Evolutionary conservation across 495 filamentous ascomycete genomes (phyloP), one percentile per base, ranked within the genome.

Genomic region (Penicillium turbatum): DNA sequence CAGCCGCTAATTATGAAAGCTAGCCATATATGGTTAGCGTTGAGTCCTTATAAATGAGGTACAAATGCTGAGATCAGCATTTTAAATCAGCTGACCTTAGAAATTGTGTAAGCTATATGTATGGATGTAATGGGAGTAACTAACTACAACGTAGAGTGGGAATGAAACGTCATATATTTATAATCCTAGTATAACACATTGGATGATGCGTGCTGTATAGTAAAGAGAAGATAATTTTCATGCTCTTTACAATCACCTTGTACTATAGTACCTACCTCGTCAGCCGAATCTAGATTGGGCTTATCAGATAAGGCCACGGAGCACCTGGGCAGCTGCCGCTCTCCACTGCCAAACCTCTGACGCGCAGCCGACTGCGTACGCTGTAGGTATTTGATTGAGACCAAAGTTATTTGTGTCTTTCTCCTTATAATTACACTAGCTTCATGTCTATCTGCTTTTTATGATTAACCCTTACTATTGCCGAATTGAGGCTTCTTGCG

Each of bases 291-390:
- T 39, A 17, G 26, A 44, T 44, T 30, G 10, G 41, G 16, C 49
- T 53, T 53, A 64, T 64, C 63, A 55, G 64, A 66, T 66, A 64
- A 66, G 61, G 64, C 64, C 64, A 66, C 64, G 63, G 52, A 65
- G 61, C n/a, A n/a, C n/a, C n/a, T n/a, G n/a, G n/a, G n/a, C 64
- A 64, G 55, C 61, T 64, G 24, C 27, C 41, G 41, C 41, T 44
- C 41, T 44, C 11, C 17, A 41, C 27, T 17, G 7, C 27, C 41
- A 31, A 31, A 30, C 41, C 15, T 47, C 31, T 16, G 17, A 34
- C 29, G 3, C 29, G 27, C 27, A 24, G 37, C 12, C 17, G 17
- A 26, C 39, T 17, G 3, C 39, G 10, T 32, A 31, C 12, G 21
- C 16, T n/a, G 15, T 32, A 48, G 27, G 21, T 30, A 36, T 17